These are phyloP conservation scores for Trichosporon sp. DNA, from an alignment of 1,284 basidiomycete species.

Conservation along the genomic window DNA sequence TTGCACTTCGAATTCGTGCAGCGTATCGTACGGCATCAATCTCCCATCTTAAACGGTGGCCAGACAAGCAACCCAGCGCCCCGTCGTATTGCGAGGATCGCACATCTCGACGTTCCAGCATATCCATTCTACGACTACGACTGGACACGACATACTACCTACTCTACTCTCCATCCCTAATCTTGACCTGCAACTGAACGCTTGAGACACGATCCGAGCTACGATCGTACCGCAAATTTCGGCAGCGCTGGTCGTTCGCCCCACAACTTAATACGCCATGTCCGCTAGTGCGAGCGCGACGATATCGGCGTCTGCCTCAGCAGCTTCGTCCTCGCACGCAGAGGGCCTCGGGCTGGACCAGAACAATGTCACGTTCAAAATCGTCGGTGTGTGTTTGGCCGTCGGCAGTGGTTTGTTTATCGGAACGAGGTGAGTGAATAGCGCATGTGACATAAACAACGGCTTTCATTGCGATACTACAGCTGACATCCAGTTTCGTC, in stretches of 20 bases:
- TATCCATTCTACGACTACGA: background rate
- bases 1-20: background rate
- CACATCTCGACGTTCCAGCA: background rate
- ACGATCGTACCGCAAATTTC: background rate
- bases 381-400: slow-evolving; percentile 72
- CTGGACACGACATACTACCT: no score
- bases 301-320: background rate
- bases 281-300: slow-evolving; percentile 13
- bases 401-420: slow-evolving; percentile 84
- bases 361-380: slow-evolving; percentile 55
- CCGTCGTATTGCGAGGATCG: background rate
- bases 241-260: background rate
- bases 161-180: background rate
- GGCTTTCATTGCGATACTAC: background rate
- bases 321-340: slow-evolving; percentile 10
- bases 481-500: slow-evolving; percentile 50
- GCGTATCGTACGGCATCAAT: slow-evolving; percentile 12
- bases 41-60: background rate
- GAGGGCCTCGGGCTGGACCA: background rate
- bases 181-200: background rate
- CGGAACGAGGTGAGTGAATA: slow-evolving; percentile 72
- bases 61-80: background rate
- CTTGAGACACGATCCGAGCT: background rate
- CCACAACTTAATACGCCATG: background rate
- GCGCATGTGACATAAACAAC: background rate